Evolutionary conservation across 176 grass and related monocot genomes (phyloP), one percentile per base, ranked within the genome.

Genomic region (Triticum timopheevii): DNA sequence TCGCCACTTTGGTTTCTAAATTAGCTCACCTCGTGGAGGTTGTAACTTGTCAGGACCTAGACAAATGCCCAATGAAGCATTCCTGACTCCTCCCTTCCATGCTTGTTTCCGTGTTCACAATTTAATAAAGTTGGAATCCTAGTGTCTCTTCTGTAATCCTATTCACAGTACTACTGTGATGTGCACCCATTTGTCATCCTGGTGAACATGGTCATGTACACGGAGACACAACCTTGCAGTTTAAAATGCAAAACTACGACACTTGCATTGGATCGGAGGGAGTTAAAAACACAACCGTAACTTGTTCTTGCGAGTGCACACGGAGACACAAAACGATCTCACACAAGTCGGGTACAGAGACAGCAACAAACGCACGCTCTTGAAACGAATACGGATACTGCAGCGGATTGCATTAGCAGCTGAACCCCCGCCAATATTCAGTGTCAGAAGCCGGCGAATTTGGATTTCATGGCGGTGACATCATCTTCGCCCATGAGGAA

Each of bases 401-500:
- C 25, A 30, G 63, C 15, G 63, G 12, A 12, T 30, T 28, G 8
- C 63, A 65, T 65, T 65, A 66, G 13, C 13, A 69, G 15, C 66
- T 35, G 66, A 33, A 33, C 65, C 8, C 8, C 66, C 66, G 20
- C 33, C 20, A 5, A 69, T 10, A 69, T 22, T 59, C 64, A 66
- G 12, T 69, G 27, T 85, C 45, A 91, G 68, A 87, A 91, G 35
- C 11, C 85, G 17, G 27, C 85, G 81, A 91, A 87, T 39, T 87
- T 91, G 24, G 89, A 87, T 61, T 87, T 91, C 22, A 91, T 87
- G 61, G 69, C 61, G 16, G 1, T 13, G 61, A 87, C 81, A 2
- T 87, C 81, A 61, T 84, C 85, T 77, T 80, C 88, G 4, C 65
- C 87, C 59, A 89, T 67, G 83, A 85, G 91, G 77, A 95, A 86